A percentile compares a stretch with the other conserved stretches of the same genome.
Conservation (phyloP, 2,329 filamentous ascomycete genomes). For the Coniochaeta ligniaria region DNA sequence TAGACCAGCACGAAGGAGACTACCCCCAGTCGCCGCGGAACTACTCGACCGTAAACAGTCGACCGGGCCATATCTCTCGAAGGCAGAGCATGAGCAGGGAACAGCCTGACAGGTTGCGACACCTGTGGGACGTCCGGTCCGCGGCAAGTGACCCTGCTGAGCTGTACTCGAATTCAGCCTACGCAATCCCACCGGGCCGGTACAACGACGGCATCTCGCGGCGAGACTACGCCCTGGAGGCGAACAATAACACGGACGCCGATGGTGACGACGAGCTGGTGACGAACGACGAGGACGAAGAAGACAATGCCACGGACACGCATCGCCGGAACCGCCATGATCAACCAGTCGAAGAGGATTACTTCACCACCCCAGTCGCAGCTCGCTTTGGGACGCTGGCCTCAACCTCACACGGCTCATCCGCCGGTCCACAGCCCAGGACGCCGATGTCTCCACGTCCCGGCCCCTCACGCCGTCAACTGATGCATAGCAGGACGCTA, state of each 20-base stretch:
- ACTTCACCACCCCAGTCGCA: constrained; percentile 46
- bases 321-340: constrained; percentile 21
- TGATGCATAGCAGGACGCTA: constrained; percentile 61
- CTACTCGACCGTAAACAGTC: constrained; percentile 42
- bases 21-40: constrained; percentile 33
- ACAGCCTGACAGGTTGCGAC: constrained; percentile 36
- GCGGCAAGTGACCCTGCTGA: constrained; percentile 59
- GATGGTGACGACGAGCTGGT: constrained; percentile 88
- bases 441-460: constrained; percentile 16
- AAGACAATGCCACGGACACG: constrained; percentile 38
- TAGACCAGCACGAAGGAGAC: constrained; percentile 57
- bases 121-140: constrained; percentile 50
- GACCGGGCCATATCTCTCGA: constrained; percentile 38
- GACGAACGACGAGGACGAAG: constrained; percentile 68
- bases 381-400: constrained; percentile 27
- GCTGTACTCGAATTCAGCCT: constrained; percentile 39
- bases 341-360: constrained; percentile 34
- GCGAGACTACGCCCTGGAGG: constrained; percentile 34
- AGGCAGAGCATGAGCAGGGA: constrained; percentile 47
- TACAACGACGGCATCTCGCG: constrained; percentile 21
- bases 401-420: constrained; percentile 23
- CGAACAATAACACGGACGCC: constrained; percentile 65
- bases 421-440: constrained; percentile 8
- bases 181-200: constrained; percentile 16
- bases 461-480: constrained; percentile 21